phyloP scores from a whole-genome alignment of 2,329 filamentous ascomycete genomes.

The Ilyonectria sp. region DNA sequence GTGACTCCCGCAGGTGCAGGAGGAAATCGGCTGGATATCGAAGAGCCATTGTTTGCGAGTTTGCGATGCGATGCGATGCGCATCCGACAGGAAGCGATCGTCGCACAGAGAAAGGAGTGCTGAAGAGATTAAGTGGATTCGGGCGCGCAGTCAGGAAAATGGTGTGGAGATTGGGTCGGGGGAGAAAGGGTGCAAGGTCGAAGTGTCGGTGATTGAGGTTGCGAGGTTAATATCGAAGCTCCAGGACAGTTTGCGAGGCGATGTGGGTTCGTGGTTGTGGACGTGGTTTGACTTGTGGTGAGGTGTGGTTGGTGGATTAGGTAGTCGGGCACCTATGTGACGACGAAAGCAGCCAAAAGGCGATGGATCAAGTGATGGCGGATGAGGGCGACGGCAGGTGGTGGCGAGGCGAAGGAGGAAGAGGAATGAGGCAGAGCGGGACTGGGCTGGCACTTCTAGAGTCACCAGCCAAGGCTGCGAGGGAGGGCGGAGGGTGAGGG shows the following conservation, averaged over 20 bases:
- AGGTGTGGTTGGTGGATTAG: constrained; percentile 10
- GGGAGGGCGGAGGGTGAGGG: constrained; percentile 24
- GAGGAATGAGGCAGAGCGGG: background rate
- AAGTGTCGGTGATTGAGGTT: constrained; percentile 12
- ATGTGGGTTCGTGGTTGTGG: constrained; percentile 8
- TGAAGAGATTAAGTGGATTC: constrained; percentile 28
- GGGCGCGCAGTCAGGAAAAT: constrained; percentile 16
- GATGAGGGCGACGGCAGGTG: background rate
- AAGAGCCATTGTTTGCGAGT: constrained; percentile 62
- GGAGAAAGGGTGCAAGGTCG: background rate
- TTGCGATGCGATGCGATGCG: constrained; percentile 55
- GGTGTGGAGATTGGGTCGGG: constrained; percentile 2
- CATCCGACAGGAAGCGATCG: constrained; percentile 52
- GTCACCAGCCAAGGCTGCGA: constrained; percentile 30
- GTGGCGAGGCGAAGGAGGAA: constrained; percentile 16
- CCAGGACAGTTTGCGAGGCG: constrained; percentile 6
- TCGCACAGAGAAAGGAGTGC: constrained; percentile 34
- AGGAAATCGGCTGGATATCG: constrained; percentile 86
- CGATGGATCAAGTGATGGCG: background rate
- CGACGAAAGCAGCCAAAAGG: constrained; percentile 13
- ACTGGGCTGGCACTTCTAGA: constrained; percentile 23
- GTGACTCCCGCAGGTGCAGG: constrained; percentile 82
- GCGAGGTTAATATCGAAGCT: constrained; percentile 4
- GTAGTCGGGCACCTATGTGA: constrained; percentile 29
- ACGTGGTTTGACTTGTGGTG: constrained; percentile 9